phyloP scores from a whole-genome alignment of 441 rosid genomes.

The Biscutella laevigata region DNA sequence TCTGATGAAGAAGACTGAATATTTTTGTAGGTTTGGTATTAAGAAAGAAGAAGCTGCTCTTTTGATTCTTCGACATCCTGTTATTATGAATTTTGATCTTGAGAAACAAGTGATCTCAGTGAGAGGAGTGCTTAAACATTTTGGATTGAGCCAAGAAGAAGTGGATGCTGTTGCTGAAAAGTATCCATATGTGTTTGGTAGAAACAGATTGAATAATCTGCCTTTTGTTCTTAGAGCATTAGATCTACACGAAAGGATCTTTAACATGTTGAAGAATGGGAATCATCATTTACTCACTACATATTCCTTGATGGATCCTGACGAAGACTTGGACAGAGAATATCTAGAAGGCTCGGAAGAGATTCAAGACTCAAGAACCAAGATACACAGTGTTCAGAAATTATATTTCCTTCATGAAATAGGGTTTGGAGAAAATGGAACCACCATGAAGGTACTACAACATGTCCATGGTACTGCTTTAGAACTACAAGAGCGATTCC shows the following conservation, averaged over 20 bases:
- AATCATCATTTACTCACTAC: slow-evolving; percentile 32
- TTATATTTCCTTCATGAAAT: slow-evolving; percentile 42
- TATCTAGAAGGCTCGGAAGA: slow-evolving; percentile 35
- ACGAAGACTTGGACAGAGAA: slow-evolving; percentile 37
- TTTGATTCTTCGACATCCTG: slow-evolving; percentile 39
- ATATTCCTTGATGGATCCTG: slow-evolving; percentile 31
- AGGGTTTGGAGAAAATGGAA: slow-evolving; percentile 57
- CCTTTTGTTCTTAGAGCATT: slow-evolving; percentile 54
- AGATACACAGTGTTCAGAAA: slow-evolving; percentile 36
- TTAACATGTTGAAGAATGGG: slow-evolving; percentile 36
- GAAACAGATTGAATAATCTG: slow-evolving; percentile 51
- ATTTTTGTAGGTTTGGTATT: slow-evolving; percentile 43
- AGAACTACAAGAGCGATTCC: slow-evolving; percentile 46
- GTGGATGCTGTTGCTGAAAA: slow-evolving; percentile 27
- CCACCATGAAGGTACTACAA: slow-evolving; percentile 34
- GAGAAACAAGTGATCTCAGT: slow-evolving; percentile 36
- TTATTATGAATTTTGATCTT: slow-evolving; percentile 38
- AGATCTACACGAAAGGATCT: slow-evolving; percentile 39
- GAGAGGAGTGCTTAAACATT: slow-evolving; percentile 37
- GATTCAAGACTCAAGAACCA: slow-evolving; percentile 31
- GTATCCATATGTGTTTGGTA: slow-evolving; percentile 42
- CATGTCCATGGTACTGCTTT: slow-evolving; percentile 41
- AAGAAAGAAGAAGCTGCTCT: slow-evolving; percentile 34
- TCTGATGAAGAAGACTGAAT: slow-evolving; percentile 30
- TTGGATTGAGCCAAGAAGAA: slow-evolving; percentile 37